Conservation (phyloP, 2,329 filamentous ascomycete genomes). For the Colletotrichum tanaceti region DNA sequence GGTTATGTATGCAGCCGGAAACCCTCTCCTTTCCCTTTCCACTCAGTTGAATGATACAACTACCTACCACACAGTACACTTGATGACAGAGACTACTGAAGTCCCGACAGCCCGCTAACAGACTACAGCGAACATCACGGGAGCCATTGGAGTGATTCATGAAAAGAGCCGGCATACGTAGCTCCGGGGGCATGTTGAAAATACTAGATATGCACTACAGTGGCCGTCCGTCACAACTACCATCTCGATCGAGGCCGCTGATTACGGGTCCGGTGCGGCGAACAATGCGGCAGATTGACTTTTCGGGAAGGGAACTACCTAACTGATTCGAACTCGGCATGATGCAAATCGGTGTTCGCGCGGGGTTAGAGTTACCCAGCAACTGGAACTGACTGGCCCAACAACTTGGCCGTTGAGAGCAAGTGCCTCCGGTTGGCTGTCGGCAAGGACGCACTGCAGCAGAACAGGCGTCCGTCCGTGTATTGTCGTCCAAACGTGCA, state of each 20-base stretch:
- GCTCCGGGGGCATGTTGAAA: constrained; percentile 7
- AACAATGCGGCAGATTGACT: constrained; percentile 12
- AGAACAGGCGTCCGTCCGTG: neutral
- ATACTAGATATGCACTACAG: neutral
- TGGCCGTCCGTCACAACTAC: constrained; percentile 13
- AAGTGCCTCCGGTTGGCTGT: neutral
- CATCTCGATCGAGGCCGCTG: constrained; percentile 14
- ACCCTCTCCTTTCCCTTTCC: neutral
- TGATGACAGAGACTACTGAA: neutral
- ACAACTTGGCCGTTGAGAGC: neutral
- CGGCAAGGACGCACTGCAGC: constrained; percentile 4
- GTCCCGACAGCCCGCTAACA: constrained; percentile 8
- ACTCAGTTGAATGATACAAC: neutral
- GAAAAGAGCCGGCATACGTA: neutral
- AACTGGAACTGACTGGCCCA: neutral
- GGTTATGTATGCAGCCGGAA: neutral
- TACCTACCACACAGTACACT: too few relatives aligned
- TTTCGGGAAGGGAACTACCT: neutral
- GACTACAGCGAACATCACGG: constrained; percentile 10
- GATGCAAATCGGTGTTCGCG: constrained; percentile 4
- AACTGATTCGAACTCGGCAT: constrained; percentile 19
- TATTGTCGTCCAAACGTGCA: neutral
- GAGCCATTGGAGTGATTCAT: neutral
- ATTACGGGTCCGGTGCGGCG: neutral
- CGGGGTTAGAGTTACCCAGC: neutral